Percentiles rank a stretch among this genome's conserved stretches.
These are phyloP conservation scores for Coniophora puteana DNA, from an alignment of 1,284 basidiomycete species.

Conservation along the genomic window DNA sequence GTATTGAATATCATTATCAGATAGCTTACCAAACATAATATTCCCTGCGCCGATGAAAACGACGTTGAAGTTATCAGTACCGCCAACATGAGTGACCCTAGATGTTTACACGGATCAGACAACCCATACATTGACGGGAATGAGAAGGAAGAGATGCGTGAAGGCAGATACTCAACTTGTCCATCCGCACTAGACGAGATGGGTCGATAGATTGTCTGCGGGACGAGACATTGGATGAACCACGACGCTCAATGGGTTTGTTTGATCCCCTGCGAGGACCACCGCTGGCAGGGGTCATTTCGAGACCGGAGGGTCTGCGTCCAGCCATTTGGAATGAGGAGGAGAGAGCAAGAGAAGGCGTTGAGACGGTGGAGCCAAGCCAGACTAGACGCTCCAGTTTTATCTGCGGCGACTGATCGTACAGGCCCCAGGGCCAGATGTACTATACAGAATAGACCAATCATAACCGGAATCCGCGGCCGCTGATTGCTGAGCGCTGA, in stretches of 20 bases:
- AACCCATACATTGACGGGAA: not conserved
- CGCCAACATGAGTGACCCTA: conserved; percentile 54
- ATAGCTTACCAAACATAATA: conserved; percentile 82
- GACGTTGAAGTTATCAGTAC: conserved; percentile 78
- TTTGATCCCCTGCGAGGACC: conserved; percentile 32
- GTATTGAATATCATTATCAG: conserved; percentile 5
- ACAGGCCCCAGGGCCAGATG: too few relatives aligned
- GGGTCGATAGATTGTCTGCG: conserved; percentile 74
- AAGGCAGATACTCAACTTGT: conserved; percentile 52
- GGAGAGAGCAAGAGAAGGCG: too few relatives aligned
- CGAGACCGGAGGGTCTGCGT: conserved; percentile 28
- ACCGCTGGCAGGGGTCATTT: conserved; percentile 27
- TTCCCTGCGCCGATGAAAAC: conserved; percentile 92
- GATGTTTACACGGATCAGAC: conserved; percentile 9
- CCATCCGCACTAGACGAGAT: conserved; percentile 69
- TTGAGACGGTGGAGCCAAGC: too few relatives aligned
- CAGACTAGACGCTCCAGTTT: too few relatives aligned
- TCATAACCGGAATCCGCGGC: too few relatives aligned
- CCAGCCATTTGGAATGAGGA: too few relatives aligned
- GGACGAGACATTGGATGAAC: conserved; percentile 42
- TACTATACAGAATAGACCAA: too few relatives aligned
- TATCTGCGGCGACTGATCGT: too few relatives aligned
- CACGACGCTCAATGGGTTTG: conserved; percentile 35
- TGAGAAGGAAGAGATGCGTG: not conserved
- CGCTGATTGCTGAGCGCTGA: too few relatives aligned